Evolutionary conservation across 2,329 filamentous ascomycete genomes (phyloP).

Genomic region (Cladobotryum mycophilum): DNA sequence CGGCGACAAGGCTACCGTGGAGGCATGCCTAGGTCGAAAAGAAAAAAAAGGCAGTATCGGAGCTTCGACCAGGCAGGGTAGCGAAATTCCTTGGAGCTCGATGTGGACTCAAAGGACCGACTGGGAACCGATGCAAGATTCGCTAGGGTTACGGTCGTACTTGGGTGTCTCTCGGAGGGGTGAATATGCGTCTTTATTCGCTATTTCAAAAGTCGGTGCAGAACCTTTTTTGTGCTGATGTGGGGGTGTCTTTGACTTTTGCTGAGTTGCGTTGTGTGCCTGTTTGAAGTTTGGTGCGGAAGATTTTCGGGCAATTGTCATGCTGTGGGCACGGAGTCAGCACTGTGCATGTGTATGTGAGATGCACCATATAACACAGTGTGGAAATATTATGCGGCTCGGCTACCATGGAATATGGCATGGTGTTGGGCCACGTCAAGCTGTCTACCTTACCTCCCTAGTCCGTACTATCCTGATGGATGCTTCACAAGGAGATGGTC

Average conservation of each 20-base stretch:
- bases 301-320: conserved; percentile 24
- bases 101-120: background rate
- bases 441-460: background rate
- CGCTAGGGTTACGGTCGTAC: conserved; percentile 1
- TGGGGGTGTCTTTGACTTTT: conserved; percentile 21
- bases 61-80: conserved; percentile 14
- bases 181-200: conserved; percentile 32
- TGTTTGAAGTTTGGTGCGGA: conserved; percentile 13
- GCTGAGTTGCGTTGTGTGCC: too few species aligned
- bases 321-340: conserved; percentile 14
- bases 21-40: conserved; percentile 32
- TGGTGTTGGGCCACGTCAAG: background rate
- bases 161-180: conserved; percentile 7
- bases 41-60: conserved; percentile 9
- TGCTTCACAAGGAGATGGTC: background rate
- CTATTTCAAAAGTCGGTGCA: conserved; percentile 36
- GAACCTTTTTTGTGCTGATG: conserved; percentile 29
- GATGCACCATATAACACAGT: background rate
- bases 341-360: conserved; percentile 1
- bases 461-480: background rate
- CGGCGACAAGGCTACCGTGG: conserved; percentile 34
- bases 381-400: background rate
- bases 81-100: background rate
- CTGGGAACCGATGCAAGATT: background rate
- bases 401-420: background rate